Conservation (phyloP, 768 basidiomycete species). For the Pleurotus djamor region DNA sequence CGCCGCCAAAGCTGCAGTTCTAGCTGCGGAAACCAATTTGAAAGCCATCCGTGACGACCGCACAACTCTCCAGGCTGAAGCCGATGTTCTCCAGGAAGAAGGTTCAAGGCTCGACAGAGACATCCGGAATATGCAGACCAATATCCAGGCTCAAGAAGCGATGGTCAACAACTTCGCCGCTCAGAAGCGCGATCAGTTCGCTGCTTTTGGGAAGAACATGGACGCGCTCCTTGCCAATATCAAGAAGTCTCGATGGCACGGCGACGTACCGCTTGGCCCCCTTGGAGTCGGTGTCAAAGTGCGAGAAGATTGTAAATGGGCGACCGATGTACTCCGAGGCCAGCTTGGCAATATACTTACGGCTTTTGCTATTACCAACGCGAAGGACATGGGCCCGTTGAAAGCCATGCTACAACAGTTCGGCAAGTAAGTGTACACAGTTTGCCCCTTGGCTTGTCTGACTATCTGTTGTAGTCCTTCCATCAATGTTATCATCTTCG, state of each 20-base stretch:
- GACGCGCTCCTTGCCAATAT: slow-evolving; percentile 56
- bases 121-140: slow-evolving; percentile 26
- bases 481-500: slow-evolving; percentile 57
- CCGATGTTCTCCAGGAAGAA: slow-evolving; percentile 25
- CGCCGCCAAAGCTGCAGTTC: slow-evolving; percentile 36
- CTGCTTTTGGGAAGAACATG: slow-evolving; percentile 64
- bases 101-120: slow-evolving; percentile 34
- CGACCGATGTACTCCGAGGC: slow-evolving; percentile 50
- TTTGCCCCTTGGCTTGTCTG: not conserved
- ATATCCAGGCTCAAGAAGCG: slow-evolving; percentile 43
- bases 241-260: slow-evolving; percentile 52
- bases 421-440: slow-evolving; percentile 58
- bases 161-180: slow-evolving; percentile 49
- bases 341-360: slow-evolving; percentile 59
- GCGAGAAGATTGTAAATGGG: slow-evolving; percentile 63
- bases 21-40: slow-evolving; percentile 31
- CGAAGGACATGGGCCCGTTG: slow-evolving; percentile 56
- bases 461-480: slow-evolving; percentile 31
- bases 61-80: slow-evolving; percentile 3
- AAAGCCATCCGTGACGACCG: slow-evolving; percentile 9
- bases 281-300: slow-evolving; percentile 78
- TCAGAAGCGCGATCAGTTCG: slow-evolving; percentile 54
- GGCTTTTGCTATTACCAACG: slow-evolving; percentile 74
- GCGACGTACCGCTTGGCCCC: slow-evolving; percentile 72
- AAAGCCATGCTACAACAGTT: slow-evolving; percentile 50